Percentiles rank a stretch among this genome's conserved stretches.
Evolutionary conservation across 2,329 filamentous ascomycete genomes (phyloP).

Genomic region (Talaromyces amestolkiae): DNA sequence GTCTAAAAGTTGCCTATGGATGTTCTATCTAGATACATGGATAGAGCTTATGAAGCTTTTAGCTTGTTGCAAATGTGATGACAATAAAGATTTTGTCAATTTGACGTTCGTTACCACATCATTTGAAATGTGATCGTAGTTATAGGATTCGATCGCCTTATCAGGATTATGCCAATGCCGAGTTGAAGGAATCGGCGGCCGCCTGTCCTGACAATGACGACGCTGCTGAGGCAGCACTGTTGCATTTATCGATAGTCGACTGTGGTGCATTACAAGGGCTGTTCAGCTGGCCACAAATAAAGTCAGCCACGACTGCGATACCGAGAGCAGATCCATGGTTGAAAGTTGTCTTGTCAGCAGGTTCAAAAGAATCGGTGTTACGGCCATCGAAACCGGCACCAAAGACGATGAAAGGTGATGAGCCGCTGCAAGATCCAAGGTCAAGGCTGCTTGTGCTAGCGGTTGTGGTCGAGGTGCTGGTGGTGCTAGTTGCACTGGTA

Average conservation of each 20-base stretch:
- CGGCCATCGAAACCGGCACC: conserved; percentile 50
- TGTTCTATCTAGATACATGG: not conserved
- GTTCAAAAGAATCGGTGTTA: conserved; percentile 44
- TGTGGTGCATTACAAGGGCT: conserved; percentile 34
- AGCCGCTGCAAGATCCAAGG: conserved; percentile 49
- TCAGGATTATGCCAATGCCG: not conserved
- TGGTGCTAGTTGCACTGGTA: not conserved
- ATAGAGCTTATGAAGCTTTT: not conserved
- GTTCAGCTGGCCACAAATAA: conserved; percentile 48
- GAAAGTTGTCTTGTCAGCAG: conserved; percentile 46
- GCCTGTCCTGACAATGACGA: not conserved
- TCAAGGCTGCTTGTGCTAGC: conserved; percentile 27
- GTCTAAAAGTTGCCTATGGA: not conserved
- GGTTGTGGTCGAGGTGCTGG: not conserved
- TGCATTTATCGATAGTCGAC: not conserved
- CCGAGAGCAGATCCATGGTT: conserved; percentile 47
- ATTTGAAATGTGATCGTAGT: not conserved
- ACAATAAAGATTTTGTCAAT: not conserved
- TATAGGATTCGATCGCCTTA: not conserved
- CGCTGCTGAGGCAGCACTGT: not conserved
- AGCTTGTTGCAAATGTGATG: no score
- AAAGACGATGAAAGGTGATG: conserved; percentile 49
- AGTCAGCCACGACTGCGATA: conserved; percentile 49
- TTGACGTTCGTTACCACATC: not conserved
- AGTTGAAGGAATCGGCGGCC: not conserved